Evolutionary conservation across 192 early-diverging fungal species (phyloP).

Genomic region (Backusella sp.): DNA sequence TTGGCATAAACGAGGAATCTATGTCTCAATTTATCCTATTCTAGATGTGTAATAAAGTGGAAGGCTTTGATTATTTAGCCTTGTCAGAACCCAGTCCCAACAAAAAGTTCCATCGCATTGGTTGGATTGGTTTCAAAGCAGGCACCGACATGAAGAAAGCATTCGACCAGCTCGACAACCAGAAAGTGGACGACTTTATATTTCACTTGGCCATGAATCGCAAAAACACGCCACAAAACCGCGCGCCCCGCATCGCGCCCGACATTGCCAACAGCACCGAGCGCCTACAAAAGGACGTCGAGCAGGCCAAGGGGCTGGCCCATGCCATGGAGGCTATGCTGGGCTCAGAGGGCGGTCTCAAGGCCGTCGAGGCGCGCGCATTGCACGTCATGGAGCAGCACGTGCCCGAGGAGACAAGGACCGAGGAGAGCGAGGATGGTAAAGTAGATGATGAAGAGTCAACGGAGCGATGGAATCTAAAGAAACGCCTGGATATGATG

Average conservation of each 20-base stretch:
- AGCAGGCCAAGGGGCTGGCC: constrained; percentile 56
- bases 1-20: background rate
- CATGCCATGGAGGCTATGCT: constrained; percentile 57
- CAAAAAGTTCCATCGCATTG: constrained; percentile 85
- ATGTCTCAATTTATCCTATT: background rate
- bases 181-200: constrained; percentile 49
- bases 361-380: constrained; percentile 32
- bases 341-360: constrained; percentile 25
- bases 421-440: background rate
- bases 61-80: constrained; percentile 82
- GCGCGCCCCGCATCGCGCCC: constrained; percentile 61
- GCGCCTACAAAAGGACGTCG: constrained; percentile 74
- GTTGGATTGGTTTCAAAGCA: constrained; percentile 88
- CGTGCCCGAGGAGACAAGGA: background rate
- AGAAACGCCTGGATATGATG: constrained; percentile 69
- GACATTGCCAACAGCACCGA: constrained; percentile 66
- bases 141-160: constrained; percentile 82
- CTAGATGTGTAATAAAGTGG: constrained; percentile 63
- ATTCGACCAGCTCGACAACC: constrained; percentile 58
- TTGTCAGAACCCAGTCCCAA: constrained; percentile 83
- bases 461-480: constrained; percentile 23
- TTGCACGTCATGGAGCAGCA: constrained; percentile 18
- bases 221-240: constrained; percentile 39
- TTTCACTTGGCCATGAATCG: constrained; percentile 55
- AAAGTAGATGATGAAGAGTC: constrained; percentile 16